Conservation (phyloP, 768 basidiomycete species). For the Rhizopogon rudus region DNA sequence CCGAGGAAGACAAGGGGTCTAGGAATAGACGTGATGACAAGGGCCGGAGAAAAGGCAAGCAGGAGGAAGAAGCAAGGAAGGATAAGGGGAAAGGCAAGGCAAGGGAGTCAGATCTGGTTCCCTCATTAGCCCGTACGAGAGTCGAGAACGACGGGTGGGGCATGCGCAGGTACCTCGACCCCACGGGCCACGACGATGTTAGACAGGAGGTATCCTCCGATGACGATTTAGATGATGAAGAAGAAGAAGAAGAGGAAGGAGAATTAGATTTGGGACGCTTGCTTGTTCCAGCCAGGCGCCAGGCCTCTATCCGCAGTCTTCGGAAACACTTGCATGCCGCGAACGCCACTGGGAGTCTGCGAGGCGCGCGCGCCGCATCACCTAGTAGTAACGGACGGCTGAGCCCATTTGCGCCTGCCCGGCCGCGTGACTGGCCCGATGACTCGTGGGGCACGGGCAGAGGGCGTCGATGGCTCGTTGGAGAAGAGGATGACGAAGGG, state of each 20-base stretch:
- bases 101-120: conserved; percentile 38
- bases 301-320: conserved; percentile 69
- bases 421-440: conserved; percentile 13
- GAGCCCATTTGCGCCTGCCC: conserved; percentile 9
- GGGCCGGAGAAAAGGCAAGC: conserved; percentile 18
- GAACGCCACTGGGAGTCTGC: conserved; percentile 7
- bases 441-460: conserved; percentile 17
- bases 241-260: conserved; percentile 45
- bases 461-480: conserved; percentile 21
- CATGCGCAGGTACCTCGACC: conserved; percentile 26
- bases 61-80: conserved; percentile 14
- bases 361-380: conserved; percentile 7
- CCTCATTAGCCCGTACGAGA: conserved; percentile 56
- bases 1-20: conserved; percentile 16
- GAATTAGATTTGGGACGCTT: conserved; percentile 65
- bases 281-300: conserved; percentile 66
- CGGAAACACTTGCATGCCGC: conserved; percentile 50
- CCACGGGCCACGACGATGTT: conserved; percentile 7
- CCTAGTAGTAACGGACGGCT: conserved; percentile 12
- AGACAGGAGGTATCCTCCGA: conserved; percentile 10
- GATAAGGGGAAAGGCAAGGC: conserved; percentile 14
- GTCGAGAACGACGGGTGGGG: conserved; percentile 56
- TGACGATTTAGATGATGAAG: conserved; percentile 27
- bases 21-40: conserved; percentile 12
- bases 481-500: conserved; percentile 22